Evolutionary conservation across 768 basidiomycete genomes (phyloP), one percentile per base, ranked within the genome.

Genomic region (Boletus rufocinnamomeus): DNA sequence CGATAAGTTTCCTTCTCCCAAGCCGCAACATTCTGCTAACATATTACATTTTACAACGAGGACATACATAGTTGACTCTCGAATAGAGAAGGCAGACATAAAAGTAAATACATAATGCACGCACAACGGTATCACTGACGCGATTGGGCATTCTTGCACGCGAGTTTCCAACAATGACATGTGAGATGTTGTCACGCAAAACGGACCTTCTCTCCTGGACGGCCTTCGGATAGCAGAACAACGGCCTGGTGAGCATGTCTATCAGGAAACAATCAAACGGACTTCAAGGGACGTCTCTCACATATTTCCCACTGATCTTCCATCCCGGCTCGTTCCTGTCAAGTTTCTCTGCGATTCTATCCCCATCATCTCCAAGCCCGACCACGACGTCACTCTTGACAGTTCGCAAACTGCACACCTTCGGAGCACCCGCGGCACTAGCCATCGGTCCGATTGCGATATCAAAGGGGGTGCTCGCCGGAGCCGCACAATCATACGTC

Each of bases 251-350:
- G 21, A 59, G 3, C 25, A 14, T 32, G 32, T 55, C 34, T 21
- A 47, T 72, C 46, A 74, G 63, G 19, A 44, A 54, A 21, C 4
- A 56, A 48, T 55, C 46, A 54, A 51, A 52, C 41, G 48, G 35
- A 41, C 19, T 11, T 28, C 25, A 45, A 53, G 35, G 25, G 17
- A 56, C 8, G 46, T 61, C 19, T 81, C 91, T 76, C 72, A 94
- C 93, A 68, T 94, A 95, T 92, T 95, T 95, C 48, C 94, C 94
- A 50, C 91, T 92, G 68, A 97, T 96, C 79, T 94, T 95, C 95
- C 95, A 98, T 50, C 95, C 95, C 19, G 89, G 85, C 69, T 97
- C 93, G 28, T 82, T 80, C 66, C 88, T 79, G 72, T 96, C 92
- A n/a, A 97, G 78, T 56, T 79, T 81, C 72, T 92, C 89, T 3